A percentile compares a stretch with the other conserved stretches of the same genome.
Conservation (phyloP, 139 green algal genomes). For the Yamagishiella unicocca region DNA sequence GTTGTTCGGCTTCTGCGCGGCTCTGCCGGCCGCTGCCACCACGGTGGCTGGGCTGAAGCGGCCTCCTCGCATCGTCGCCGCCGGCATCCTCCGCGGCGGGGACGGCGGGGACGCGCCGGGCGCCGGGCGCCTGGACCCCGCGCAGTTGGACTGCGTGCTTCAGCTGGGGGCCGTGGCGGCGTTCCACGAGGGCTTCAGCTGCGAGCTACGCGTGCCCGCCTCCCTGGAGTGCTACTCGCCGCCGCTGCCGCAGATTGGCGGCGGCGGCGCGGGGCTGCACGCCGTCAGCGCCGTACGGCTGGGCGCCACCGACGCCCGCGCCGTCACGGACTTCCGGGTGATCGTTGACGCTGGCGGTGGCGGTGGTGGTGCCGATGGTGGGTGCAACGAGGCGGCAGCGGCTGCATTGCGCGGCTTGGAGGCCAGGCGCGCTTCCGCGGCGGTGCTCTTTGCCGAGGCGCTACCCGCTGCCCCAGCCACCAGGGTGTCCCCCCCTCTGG, state of each 20-base stretch:
- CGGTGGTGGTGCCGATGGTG: no score
- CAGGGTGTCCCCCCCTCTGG: background rate
- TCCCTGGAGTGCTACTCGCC: slow-evolving; percentile 24
- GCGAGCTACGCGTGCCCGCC: slow-evolving; percentile 38
- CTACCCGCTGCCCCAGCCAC: background rate
- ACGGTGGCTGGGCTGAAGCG: no score
- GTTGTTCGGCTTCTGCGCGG: no score
- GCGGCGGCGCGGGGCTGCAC: background rate
- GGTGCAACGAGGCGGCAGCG: background rate
- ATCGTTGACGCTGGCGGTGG: background rate
- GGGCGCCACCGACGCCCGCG: background rate
- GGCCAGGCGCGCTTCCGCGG: background rate
- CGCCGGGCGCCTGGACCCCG: background rate
- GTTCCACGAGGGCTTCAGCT: background rate
- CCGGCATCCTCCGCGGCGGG: background rate
- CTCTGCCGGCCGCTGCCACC: background rate
- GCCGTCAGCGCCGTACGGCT: background rate
- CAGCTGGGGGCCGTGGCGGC: slow-evolving; percentile 53
- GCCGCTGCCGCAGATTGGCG: background rate
- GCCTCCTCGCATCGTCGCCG: background rate
- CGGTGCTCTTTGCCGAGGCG: background rate
- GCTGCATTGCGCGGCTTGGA: slow-evolving; percentile 5
- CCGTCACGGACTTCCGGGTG: background rate
- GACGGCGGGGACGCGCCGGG: background rate
- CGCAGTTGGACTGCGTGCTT: slow-evolving; percentile 53